Percentiles rank a stretch among this genome's conserved stretches.
These are phyloP conservation scores for Colletotrichum nymphaeae DNA, from an alignment of 2,329 filamentous ascomycete genomes.

Conservation along the genomic window DNA sequence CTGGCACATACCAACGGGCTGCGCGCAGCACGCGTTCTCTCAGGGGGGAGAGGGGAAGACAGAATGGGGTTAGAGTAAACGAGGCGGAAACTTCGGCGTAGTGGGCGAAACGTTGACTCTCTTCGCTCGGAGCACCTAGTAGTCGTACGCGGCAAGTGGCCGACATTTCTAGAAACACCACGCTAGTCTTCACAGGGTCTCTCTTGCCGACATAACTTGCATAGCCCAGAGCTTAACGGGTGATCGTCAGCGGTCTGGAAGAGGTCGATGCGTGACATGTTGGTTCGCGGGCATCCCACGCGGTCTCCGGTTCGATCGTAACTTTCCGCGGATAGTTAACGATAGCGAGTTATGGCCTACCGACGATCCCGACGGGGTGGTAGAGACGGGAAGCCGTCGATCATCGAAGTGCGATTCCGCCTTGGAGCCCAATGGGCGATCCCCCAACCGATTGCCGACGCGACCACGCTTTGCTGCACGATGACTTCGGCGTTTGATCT, in stretches of 20 bases:
- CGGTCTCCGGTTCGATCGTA: not conserved
- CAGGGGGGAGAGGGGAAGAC: not conserved
- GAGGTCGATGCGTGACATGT: not conserved
- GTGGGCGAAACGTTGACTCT: not conserved
- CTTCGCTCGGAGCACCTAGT: not conserved
- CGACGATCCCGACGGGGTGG: conserved; percentile 12
- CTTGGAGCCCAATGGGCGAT: not conserved
- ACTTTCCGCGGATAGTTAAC: not conserved
- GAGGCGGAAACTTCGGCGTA: conserved; percentile 20
- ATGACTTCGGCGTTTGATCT: not conserved
- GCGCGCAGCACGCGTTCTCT: not conserved
- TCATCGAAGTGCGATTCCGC: conserved; percentile 14
- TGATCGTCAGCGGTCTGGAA: not conserved
- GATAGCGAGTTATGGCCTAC: not conserved
- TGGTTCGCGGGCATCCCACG: not conserved
- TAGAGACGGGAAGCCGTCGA: conserved; percentile 18
- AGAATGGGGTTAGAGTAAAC: not conserved
- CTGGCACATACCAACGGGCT: not conserved
- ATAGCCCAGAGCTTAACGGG: conserved; percentile 11
- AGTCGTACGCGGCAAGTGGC: not conserved
- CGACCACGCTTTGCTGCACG: not conserved
- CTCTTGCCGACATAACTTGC: not conserved
- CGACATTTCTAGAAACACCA: conserved; percentile 3
- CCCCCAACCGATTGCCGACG: not conserved
- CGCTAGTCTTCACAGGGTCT: not conserved